Evolutionary conservation across 2,329 filamentous ascomycete genomes (phyloP), one percentile per base, ranked within the genome.

Genomic region (Penicillium sp.): DNA sequence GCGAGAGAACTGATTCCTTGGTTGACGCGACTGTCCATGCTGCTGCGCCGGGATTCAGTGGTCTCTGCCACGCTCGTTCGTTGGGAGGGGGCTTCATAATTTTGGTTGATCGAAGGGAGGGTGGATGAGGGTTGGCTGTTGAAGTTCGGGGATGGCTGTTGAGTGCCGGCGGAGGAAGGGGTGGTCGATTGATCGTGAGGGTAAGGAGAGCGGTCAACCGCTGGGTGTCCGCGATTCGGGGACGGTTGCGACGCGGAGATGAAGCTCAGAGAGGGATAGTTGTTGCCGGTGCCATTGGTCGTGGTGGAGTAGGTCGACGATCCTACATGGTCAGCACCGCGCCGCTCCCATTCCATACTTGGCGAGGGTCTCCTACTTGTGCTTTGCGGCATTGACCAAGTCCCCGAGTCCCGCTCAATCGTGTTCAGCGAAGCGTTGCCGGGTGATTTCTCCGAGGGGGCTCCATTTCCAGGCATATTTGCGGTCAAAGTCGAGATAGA

Each of bases 31-130:
- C 77, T 79, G 53, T 79, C 77, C 18, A 79, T 67, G 50, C 77
- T 79, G 62, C 77, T 78, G 38, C 78, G 76, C 42, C 78, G 73
- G 10, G 77, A 79, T 53, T 79, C 77, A 16, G 74, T 58, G 14
- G 70, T 70, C n/a, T 78, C 75, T 13, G 61, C 65, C 35, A 69
- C 69, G 62, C 72, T 78, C 23, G 67, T 67, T 30, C 74, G 70
- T 19, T 81, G 76, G 1, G 77, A 74, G 30, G 73, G 68, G 6
- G 77, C 76, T 45, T 85, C 82, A 42, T 80, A 77, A 57, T 81
- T 82, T 61, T 84, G 82, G 48, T 84, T 84, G 58, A 85, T 79
- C 0, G 82, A 82, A 2, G 84, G 83, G 9, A 85, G 70, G 38
- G 76, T 71, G 61, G 74, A 74, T 58, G 64, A 74, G 30, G 67